Percentiles rank a stretch among this genome's conserved stretches.
Evolutionary conservation across 305 asterid genomes (phyloP).

Genomic region (Fraxinus dipetala): DNA sequence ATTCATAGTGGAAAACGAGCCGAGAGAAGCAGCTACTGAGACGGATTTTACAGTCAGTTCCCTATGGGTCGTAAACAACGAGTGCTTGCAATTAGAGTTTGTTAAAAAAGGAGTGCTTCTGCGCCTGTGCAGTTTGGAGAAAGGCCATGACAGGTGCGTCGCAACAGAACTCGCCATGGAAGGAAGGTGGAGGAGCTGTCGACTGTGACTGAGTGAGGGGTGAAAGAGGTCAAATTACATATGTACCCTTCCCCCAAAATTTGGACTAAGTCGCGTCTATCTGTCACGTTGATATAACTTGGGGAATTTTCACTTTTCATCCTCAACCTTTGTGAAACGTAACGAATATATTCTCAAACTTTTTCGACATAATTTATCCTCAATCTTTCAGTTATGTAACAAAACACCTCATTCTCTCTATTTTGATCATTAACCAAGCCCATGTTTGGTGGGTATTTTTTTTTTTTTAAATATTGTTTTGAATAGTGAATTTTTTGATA

Average conservation of each 20-base stretch:
- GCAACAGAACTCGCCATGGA: slow-evolving; percentile 46
- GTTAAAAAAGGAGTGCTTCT: not conserved
- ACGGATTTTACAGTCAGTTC: slow-evolving; percentile 21
- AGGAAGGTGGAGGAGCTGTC: not conserved
- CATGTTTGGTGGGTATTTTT: not conserved
- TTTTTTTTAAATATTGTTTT: no score
- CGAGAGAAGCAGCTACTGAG: slow-evolving; percentile 37
- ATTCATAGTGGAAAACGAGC: slow-evolving; percentile 27
- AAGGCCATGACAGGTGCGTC: slow-evolving; percentile 40
- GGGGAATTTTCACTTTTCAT: not conserved
- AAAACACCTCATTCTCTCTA: not conserved
- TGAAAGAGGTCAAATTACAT: slow-evolving; percentile 19
- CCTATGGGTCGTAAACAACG: slow-evolving; percentile 9
- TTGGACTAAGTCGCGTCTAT: not conserved
- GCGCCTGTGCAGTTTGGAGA: slow-evolving; percentile 23
- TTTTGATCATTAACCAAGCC: not conserved
- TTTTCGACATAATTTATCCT: no score
- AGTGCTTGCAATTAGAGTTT: slow-evolving; percentile 17
- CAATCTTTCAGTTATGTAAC: not conserved
- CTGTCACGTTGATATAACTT: not conserved
- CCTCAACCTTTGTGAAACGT: not conserved
- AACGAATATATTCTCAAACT: not conserved
- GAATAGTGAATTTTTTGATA: not conserved
- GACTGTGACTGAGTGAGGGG: slow-evolving; percentile 12
- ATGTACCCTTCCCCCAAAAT: slow-evolving; percentile 4